Percentiles rank a stretch among this genome's conserved stretches.
Evolutionary conservation across 176 grass and related monocot species (phyloP).

Genomic region (Raddia guianensis): DNA sequence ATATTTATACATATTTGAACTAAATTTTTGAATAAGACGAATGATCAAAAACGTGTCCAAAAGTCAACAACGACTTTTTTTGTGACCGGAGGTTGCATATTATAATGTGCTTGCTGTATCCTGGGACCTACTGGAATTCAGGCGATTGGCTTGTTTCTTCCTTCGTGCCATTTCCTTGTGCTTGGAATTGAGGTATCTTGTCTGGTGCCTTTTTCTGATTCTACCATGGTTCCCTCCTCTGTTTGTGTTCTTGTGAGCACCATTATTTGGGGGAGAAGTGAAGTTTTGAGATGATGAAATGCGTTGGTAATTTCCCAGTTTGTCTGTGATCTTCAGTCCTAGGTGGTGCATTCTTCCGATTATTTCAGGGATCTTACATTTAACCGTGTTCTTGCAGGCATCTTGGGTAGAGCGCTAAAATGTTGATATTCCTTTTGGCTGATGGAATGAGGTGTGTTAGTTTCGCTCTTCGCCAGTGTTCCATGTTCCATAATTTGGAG

Average conservation of each 20-base stretch:
- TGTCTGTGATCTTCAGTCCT: background rate
- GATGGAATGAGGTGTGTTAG: background rate
- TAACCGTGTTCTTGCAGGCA: slow-evolving; percentile 11
- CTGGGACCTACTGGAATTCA: slow-evolving; percentile 4
- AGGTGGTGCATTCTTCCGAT: background rate
- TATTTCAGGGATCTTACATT: background rate
- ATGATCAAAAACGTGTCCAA: too few species aligned
- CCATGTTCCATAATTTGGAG: background rate
- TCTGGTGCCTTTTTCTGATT: background rate
- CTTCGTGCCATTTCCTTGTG: slow-evolving; percentile 19
- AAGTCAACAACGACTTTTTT: too few species aligned
- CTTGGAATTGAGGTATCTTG: slow-evolving; percentile 3
- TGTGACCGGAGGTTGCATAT: too few species aligned
- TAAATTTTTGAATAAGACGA: too few species aligned
- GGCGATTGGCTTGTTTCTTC: slow-evolving; percentile 26
- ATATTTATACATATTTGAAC: too few species aligned
- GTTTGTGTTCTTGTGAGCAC: background rate
- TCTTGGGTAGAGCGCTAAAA: background rate
- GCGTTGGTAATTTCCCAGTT: background rate
- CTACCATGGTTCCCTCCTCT: background rate
- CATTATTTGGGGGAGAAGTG: background rate
- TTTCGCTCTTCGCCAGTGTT: background rate
- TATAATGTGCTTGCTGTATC: background rate
- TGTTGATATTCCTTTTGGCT: background rate
- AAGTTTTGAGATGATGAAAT: background rate